These are phyloP conservation scores for Tubosaeta sp. DNA, from an alignment of 768 basidiomycete species.

Conservation along the genomic window DNA sequence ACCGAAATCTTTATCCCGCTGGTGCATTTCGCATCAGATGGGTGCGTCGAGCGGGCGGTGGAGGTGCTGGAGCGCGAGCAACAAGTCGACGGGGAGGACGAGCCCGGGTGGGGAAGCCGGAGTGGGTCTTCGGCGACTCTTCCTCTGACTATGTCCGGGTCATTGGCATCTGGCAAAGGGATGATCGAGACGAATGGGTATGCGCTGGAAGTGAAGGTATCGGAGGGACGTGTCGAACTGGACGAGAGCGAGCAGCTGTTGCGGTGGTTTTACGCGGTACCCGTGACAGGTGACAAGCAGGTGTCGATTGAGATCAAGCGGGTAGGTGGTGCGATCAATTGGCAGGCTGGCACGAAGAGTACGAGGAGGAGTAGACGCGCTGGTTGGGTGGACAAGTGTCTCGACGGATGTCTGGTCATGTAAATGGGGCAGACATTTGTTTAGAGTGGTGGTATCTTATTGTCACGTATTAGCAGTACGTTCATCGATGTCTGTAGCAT, in stretches of 20 bases:
- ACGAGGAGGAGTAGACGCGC: slow-evolving; percentile 5
- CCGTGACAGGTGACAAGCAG: slow-evolving; percentile 24
- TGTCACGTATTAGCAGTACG: slow-evolving; percentile 4
- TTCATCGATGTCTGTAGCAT: not conserved
- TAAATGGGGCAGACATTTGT: slow-evolving; percentile 4
- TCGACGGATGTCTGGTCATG: slow-evolving; percentile 23
- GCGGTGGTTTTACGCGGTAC: slow-evolving; percentile 45
- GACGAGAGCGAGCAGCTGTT: slow-evolving; percentile 49
- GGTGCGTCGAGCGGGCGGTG: slow-evolving; percentile 22
- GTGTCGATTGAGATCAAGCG: slow-evolving; percentile 41
- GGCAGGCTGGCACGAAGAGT: slow-evolving; percentile 1
- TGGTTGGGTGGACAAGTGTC: slow-evolving; percentile 9
- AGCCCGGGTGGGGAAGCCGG: not conserved
- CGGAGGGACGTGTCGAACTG: slow-evolving; percentile 45
- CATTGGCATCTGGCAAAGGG: not conserved
- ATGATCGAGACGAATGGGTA: slow-evolving; percentile 25
- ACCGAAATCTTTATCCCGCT: slow-evolving; percentile 92
- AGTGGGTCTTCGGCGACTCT: slow-evolving; percentile 17
- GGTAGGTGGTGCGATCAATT: slow-evolving; percentile 38
- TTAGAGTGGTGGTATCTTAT: slow-evolving; percentile 8
- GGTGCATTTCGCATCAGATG: slow-evolving; percentile 73
- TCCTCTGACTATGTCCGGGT: slow-evolving; percentile 1
- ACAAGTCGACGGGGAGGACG: not conserved
- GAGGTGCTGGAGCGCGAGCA: slow-evolving; percentile 1
- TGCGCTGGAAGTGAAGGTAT: slow-evolving; percentile 40